These are phyloP conservation scores for Nakaseomyces nivariensis DNA, from an alignment of 1,139 yeast genomes.

Conservation along the genomic window DNA sequence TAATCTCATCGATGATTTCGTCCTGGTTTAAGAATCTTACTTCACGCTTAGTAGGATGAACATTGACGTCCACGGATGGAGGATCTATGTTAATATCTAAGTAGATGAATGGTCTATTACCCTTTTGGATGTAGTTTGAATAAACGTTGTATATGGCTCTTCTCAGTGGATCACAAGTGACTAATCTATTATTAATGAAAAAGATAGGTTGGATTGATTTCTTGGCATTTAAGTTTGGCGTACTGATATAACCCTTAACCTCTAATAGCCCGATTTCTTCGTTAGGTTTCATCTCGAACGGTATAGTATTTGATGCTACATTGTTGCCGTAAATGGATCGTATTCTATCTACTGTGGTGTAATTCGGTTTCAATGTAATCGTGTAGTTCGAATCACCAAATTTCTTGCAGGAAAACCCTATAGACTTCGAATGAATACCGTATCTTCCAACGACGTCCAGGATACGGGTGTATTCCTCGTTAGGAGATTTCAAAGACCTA, in stretches of 20 bases:
- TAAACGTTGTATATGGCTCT: conserved; percentile 61
- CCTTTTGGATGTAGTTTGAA: conserved; percentile 64
- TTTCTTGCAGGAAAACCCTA: conserved; percentile 74
- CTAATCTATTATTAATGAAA: conserved; percentile 78
- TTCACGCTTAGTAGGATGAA: conserved; percentile 93
- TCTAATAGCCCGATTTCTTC: conserved; percentile 39
- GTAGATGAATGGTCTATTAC: conserved; percentile 70
- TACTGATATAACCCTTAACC: conserved; percentile 56
- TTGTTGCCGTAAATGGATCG: conserved; percentile 62
- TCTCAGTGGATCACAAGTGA: conserved; percentile 68
- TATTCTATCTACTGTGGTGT: conserved; percentile 53
- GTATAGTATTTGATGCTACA: conserved; percentile 51
- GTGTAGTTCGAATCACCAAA: conserved; percentile 55
- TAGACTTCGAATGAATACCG: conserved; percentile 59
- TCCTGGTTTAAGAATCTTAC: conserved; percentile 81
- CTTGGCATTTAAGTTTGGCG: conserved; percentile 62
- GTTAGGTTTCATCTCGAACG: conserved; percentile 31
- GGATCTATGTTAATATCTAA: conserved; percentile 58
- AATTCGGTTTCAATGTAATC: conserved; percentile 42
- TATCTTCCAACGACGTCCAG: conserved; percentile 80
- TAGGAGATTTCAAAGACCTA: conserved; percentile 51
- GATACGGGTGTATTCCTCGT: conserved; percentile 68
- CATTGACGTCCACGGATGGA: conserved; percentile 73
- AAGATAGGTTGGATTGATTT: conserved; percentile 59
- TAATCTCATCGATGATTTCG: conserved; percentile 62